Evolutionary conservation across 306 rosid genomes (phyloP), one percentile per base, ranked within the genome.

Genomic region (Cicer chorassanicum): DNA sequence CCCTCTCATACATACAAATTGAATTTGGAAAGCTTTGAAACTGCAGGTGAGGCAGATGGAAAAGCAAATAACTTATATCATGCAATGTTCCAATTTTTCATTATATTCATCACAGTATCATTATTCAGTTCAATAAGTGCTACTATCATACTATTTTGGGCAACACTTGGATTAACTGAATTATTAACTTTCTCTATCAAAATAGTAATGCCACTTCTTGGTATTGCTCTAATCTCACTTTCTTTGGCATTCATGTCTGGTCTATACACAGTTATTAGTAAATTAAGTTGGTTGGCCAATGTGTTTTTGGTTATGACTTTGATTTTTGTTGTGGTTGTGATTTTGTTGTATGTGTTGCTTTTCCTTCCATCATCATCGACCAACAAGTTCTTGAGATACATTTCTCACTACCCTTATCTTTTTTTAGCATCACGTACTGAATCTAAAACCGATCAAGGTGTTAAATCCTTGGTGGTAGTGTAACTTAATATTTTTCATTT

Each of bases 181-280:
- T 15, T 70, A 12, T 19, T 38, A 4, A 2, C 2, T 19, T 10
- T 3, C 15, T 5, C 56, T 40, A 5, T 67, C 4, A 1, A 12
- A 6, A 4, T 29, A 1, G 73, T 68, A n/a, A 1, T 63, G 55
- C 84, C 80, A 4, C 57, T 81, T 39, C 38, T 86, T 9, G 87
- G 82, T 7, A 0, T 81, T 0, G 14, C 87, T 63, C 68, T 86
- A 0, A 44, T 75, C 6, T 21, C 70, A 43, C 34, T 81, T 1
- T 75, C 68, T 3, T 4, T 83, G 29, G 84, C 87, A 1, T 83
- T 81, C 73, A 56, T 73, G 83, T 64, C 80, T 6, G 85, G 80
- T 18, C 38, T 83, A 19, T 83, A 59, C 46, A 65, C 80, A 11
- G 62, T 65, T 7, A 50, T 78, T 1, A 69, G 83, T 21, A 11